Evolutionary conservation across 495 filamentous ascomycete genomes (phyloP), one percentile per base, ranked within the genome.

Genomic region (Articulospora tetracladia): DNA sequence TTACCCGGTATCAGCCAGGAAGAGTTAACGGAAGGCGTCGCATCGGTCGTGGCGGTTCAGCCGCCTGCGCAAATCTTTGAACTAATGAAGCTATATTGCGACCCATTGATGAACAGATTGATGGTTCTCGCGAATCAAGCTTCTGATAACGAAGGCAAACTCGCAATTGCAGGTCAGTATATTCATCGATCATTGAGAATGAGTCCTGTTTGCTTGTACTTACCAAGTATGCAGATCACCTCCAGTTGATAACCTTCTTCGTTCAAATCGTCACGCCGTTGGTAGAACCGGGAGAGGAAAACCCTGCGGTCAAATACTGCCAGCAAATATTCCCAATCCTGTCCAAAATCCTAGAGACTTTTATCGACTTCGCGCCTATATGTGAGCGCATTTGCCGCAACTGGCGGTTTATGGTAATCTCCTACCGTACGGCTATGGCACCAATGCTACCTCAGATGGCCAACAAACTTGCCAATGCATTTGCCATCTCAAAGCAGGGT

Each of bases 301-400:
- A 98, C 66, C 94, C 95, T 10, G 93, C 91, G 0, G 93, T 99
- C 34, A 93, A 92, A 67, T 99, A 98, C 72, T 97, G 93, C 79
- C 82, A 92, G 60, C 92, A 97, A 69, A 89, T 98, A 32, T 87
- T 97, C 71, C 91, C 90, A 4, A 82, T 97, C 47, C 78, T 98
- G 65, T 81, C 89, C 15, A 88, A 85, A 4, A 89, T 99, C 59
- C 83, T 90, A 41, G 86, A 93, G 66, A 92, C 85, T 72, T 98
- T 97, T 72, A 83, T 88, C 59, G 76, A 83, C 58, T 96, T 89
- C 59, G 74, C 86, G 1, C 94, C 94, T 7, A 95, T 99, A 57
- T 86, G 93, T 62, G 94, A 99, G 76, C 83, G 93, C 19, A 82
- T 99, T 22, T 97, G 92, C 72, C 83, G 94, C 51, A 97, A 90